A percentile compares a stretch with the other conserved stretches of the same genome.
These are phyloP conservation scores for Colletotrichum acutatum DNA, from an alignment of 2,329 filamentous ascomycete species.

Conservation along the genomic window DNA sequence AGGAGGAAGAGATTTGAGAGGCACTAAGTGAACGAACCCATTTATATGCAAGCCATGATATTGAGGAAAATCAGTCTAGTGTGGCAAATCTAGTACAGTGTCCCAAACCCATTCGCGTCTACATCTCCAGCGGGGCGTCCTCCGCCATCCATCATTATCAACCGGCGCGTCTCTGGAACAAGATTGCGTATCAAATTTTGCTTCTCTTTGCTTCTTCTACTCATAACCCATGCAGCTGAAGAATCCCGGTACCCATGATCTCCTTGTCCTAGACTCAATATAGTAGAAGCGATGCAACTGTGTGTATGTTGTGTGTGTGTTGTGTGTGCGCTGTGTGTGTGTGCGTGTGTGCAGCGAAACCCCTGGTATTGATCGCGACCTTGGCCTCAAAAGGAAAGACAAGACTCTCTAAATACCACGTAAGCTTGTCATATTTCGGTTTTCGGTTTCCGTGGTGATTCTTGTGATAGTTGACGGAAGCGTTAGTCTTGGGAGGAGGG, in stretches of 20 bases:
- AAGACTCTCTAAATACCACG: neutral
- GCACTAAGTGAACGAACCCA: too few relatives aligned
- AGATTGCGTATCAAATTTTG: too few relatives aligned
- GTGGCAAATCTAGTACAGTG: too few relatives aligned
- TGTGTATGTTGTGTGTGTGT: neutral
- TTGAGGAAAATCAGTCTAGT: too few relatives aligned
- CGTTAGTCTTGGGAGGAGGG: neutral
- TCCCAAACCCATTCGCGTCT: too few relatives aligned
- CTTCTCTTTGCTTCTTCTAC: neutral
- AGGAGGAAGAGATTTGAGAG: too few relatives aligned
- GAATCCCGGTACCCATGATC: neutral
- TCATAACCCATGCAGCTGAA: neutral
- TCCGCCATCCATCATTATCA: too few relatives aligned
- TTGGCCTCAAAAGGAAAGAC: neutral
- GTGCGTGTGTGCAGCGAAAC: neutral
- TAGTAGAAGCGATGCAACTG: neutral
- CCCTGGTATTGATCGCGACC: neutral
- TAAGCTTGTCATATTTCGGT: neutral
- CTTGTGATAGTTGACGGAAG: neutral
- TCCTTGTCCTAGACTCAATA: neutral
- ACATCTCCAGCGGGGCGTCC: too few relatives aligned
- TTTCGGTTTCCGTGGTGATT: neutral
- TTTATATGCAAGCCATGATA: too few relatives aligned
- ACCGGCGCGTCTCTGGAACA: too few relatives aligned
- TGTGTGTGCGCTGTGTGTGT: too few relatives aligned